A percentile compares a stretch with the other conserved stretches of the same genome.
These are phyloP conservation scores for Globisporangium ultimum DNA, from an alignment of 352 stramenopile genomes.

Conservation along the genomic window DNA sequence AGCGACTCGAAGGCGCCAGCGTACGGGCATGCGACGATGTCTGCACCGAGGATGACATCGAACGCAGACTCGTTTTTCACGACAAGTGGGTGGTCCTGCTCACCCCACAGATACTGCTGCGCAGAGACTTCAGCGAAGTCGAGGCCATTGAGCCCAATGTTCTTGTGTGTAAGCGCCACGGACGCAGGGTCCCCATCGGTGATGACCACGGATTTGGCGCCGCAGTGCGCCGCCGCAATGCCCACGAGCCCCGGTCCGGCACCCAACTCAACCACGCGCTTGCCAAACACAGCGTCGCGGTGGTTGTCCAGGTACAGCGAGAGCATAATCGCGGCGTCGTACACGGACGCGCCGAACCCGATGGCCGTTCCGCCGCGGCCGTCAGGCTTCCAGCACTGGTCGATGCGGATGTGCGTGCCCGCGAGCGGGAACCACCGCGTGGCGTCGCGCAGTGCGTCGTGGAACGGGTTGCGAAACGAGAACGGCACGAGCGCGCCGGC, in stretches of 20 bases:
- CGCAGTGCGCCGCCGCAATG: conserved; percentile 54
- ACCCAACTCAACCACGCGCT: conserved; percentile 69
- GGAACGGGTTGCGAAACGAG: conserved; percentile 72
- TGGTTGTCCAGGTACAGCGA: conserved; percentile 72
- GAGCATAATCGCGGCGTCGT: conserved; percentile 73
- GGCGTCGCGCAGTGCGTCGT: conserved; percentile 63
- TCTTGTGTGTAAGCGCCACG: conserved; percentile 57
- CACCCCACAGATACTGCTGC: conserved; percentile 60
- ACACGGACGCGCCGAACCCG: conserved; percentile 81
- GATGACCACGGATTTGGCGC: conserved; percentile 41
- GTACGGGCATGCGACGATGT: conserved; percentile 85
- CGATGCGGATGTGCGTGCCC: conserved; percentile 48
- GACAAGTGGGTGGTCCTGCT: conserved; percentile 28
- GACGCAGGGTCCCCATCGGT: conserved; percentile 75
- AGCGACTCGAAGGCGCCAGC: conserved; percentile 60
- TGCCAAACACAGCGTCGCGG: conserved; percentile 39
- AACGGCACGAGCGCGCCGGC: conserved; percentile 55
- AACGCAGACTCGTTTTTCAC: conserved; percentile 21
- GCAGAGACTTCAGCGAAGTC: conserved; percentile 27
- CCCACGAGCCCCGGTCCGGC: conserved; percentile 72
- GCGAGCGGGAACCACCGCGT: conserved; percentile 69
- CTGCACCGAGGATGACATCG: conserved; percentile 74
- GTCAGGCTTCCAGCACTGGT: conserved; percentile 77
- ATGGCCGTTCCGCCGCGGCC: conserved; percentile 66
- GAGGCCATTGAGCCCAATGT: conserved; percentile 43